phyloP scores from a whole-genome alignment of 176 grass and related monocot genomes.

The Secale cereale region DNA sequence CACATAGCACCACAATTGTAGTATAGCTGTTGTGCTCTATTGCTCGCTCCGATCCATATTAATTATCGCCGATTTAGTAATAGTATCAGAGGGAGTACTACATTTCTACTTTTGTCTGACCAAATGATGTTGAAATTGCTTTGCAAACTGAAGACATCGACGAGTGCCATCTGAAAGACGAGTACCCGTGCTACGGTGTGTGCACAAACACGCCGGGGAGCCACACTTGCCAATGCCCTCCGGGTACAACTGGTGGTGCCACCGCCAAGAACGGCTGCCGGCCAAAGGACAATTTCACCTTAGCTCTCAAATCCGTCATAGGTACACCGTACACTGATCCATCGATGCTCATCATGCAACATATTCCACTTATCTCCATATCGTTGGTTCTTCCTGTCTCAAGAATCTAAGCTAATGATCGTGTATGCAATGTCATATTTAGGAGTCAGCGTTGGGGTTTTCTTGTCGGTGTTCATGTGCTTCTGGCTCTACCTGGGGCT shows the following conservation, averaged over 20 bases:
- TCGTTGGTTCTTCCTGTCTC: not conserved
- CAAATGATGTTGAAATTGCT: not conserved
- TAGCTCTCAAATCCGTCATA: constrained; percentile 46
- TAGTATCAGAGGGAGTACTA: no score
- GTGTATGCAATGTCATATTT: not conserved
- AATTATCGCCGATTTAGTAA: no score
- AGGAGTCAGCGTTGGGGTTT: constrained; percentile 41
- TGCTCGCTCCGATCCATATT: not conserved
- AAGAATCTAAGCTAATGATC: not conserved
- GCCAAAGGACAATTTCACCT: constrained; percentile 39
- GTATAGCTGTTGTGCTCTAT: not conserved
- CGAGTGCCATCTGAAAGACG: constrained; percentile 17
- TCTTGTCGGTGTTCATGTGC: constrained; percentile 27
- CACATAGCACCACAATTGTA: not conserved
- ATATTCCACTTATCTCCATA: not conserved
- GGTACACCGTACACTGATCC: constrained; percentile 22
- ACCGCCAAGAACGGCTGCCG: constrained; percentile 18
- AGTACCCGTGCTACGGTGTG: constrained; percentile 39
- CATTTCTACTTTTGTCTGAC: not conserved
- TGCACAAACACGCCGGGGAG: constrained; percentile 32
- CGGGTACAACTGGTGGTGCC: constrained; percentile 26
- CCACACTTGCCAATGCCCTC: constrained; percentile 35
- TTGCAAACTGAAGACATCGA: constrained; percentile 46
- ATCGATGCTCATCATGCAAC: no score
- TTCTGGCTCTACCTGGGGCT: constrained; percentile 38